Base-by-base conservation (phyloP, 176 grass and related monocot genomes). In the Eremochloa ophiuroides region DNA sequence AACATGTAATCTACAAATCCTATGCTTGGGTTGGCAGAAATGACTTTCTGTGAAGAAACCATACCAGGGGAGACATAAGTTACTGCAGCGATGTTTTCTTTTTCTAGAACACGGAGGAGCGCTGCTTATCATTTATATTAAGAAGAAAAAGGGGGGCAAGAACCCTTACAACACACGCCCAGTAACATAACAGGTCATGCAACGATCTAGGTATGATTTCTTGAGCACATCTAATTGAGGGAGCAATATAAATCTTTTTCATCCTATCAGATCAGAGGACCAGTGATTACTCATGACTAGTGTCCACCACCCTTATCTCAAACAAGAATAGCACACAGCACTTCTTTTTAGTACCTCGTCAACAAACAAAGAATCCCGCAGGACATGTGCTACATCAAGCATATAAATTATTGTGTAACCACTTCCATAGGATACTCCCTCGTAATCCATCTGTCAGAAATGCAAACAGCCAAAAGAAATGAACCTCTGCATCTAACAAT, bases 331-430 rank as follows among this genome's bases (percentile, higher is more conserved):
- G 31, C 73, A 62, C 80, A 88, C 62, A 80, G 14, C 51, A 60
- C 48, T 51, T 38, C 40, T 75, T 79, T 70, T 76, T 31, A 80
- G 76, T 83, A 88, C 61, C 69, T 84, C 53, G 26, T 50, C 63
- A 74, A 66, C 10, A 85, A 59, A 76, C 69, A 80, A 83, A 56
- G 44, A 84, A 80, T 18, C 69, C 37, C 26, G 13, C 51, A 30
- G 74, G 38, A 56, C 62, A 68, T 53, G 76, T 75, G 67, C 47
- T 76, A 76, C 62, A 18, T 80, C 35, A 64, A 85, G 68, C 82
- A 38, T 66, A 40, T 31, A 41, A 69, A 76, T 35, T 59, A 60
- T 61, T 66, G 33, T 64, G 64, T 8, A 50, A 61, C 41, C 76
- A 10, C 59, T 79, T 82, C 53, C 27, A 38, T 62, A 77, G 69